Conservation (phyloP, 129 eudicot genomes). For the Glebionis coronaria region DNA sequence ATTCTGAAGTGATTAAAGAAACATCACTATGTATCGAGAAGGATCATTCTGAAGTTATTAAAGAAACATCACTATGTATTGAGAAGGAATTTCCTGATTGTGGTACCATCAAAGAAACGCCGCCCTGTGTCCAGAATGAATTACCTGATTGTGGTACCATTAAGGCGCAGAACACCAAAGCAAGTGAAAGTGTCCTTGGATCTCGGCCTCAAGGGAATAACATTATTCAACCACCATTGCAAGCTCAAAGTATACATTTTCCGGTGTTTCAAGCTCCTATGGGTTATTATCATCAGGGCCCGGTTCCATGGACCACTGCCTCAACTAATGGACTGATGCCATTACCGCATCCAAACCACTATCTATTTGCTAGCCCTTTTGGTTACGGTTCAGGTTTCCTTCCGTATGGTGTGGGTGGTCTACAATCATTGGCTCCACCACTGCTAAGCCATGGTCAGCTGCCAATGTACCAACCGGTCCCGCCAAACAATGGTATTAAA, state of each 20-base stretch:
- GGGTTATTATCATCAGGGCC: conserved; percentile 57
- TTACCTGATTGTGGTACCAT: conserved; percentile 20
- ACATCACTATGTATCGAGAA: conserved; percentile 35
- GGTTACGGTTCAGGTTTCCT: conserved; percentile 48
- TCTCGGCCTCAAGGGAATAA: conserved; percentile 40
- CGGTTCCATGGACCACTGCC: conserved; percentile 61
- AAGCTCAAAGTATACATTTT: conserved; percentile 50
- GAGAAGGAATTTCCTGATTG: conserved; percentile 33
- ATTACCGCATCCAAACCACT: conserved; percentile 69
- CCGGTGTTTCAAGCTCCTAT: conserved; percentile 64
- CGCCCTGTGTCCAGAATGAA: conserved; percentile 26
- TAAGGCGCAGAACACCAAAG: conserved; percentile 22
- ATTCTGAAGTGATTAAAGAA: conserved; percentile 60
- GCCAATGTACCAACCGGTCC: conserved; percentile 59
- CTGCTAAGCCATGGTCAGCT: conserved; percentile 44
- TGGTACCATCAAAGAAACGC: neutral
- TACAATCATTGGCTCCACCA: conserved; percentile 55
- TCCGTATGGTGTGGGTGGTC: conserved; percentile 54
- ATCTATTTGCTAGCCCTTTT: conserved; percentile 56
- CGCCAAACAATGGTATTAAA: conserved; percentile 36
- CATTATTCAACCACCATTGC: conserved; percentile 45
- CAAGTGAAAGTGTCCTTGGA: conserved; percentile 24
- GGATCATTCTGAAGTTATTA: conserved; percentile 2
- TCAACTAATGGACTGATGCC: conserved; percentile 57
- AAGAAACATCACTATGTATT: conserved; percentile 4